Conservation (phyloP, 1,284 basidiomycete species). For the Trametes polyzona region DNA sequence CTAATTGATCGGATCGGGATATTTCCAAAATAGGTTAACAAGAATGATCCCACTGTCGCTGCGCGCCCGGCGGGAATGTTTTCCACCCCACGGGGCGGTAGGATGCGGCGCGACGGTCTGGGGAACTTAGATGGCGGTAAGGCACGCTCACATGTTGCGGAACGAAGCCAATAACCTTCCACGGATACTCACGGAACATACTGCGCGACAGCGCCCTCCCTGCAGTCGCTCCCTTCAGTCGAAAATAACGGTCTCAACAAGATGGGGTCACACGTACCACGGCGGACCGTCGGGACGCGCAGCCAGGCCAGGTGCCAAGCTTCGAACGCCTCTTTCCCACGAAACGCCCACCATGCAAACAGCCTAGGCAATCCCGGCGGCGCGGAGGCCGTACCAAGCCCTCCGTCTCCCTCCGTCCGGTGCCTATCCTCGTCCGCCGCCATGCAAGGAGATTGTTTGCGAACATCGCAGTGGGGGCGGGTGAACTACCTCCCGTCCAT, state of each 20-base stretch:
- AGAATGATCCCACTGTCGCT: constrained; percentile 17
- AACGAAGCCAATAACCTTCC: neutral
- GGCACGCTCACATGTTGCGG: neutral
- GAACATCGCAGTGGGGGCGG: neutral
- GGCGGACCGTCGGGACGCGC: constrained; percentile 8
- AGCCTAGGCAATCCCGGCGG: neutral
- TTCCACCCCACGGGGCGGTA: constrained; percentile 13
- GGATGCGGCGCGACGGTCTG: neutral
- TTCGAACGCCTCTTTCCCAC: neutral
- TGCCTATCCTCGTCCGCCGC: neutral
- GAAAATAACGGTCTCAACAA: constrained; percentile 7
- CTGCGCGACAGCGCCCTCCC: neutral
- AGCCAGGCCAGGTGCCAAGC: neutral
- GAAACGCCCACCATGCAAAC: neutral
- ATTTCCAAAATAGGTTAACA: constrained; percentile 9
- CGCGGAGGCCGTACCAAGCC: neutral
- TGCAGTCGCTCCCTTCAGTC: neutral
- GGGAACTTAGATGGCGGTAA: neutral
- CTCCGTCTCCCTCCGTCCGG: too few relatives aligned
- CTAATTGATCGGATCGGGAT: constrained; percentile 8
- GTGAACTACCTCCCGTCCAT: neutral
- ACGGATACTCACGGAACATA: neutral
- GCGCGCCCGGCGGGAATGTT: constrained; percentile 4
- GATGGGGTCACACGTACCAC: constrained; percentile 6
- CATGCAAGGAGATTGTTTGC: too few relatives aligned